Base-by-base conservation (phyloP, 345 rosid genomes). In the Moricandia moricandioides region DNA sequence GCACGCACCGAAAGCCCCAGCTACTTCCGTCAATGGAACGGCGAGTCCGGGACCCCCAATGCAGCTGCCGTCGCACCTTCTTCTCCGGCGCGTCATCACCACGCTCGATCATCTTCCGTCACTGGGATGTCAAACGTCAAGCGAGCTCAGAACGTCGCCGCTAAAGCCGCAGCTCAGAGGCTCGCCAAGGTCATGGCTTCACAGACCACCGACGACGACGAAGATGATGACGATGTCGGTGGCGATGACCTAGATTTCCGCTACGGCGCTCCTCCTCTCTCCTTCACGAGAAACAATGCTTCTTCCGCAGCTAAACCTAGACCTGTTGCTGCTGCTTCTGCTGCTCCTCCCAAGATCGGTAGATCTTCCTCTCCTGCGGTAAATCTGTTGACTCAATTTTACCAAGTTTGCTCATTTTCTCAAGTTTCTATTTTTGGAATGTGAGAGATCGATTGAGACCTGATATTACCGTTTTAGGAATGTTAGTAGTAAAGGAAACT, bases 171-270 rank as follows among this genome's bases (percentile, higher is more conserved):
- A 0, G 99, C 99, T 61, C 96, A 87, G 82, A 87, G 99, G 18
- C 93, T 96, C 10, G 99, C 99, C 76, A 96, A 89, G 77, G 99
- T 96, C 74, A 96, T 96, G 99, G 99, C 98, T 68, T 96, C 99
- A 37, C 98, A 92, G 80, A 87, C 98, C 7, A 81, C 91, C 30
- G 92, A 86, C 33, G 96, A 89, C 37, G 96, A 87, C 12, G 96
- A 79, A 1, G 84, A 83, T 12, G 52, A 45, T 8, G 58, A 52
- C 4, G 89, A 57, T 35, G 49, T 76, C 75, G 80, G 80, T 47
- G 72, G 63, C 39, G 95, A 84, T 67, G 97, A 90, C 70, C 88
- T 89, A 73, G 93, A 86, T 39, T 92, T 92, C 82, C 89, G 96
- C 11, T 95, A 90, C 77, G 87, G 88, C 54, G 97, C 89, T 61